These are phyloP conservation scores for Rhizomucor pusillus DNA, from an alignment of 371 early-diverging fungal species.

Conservation along the genomic window DNA sequence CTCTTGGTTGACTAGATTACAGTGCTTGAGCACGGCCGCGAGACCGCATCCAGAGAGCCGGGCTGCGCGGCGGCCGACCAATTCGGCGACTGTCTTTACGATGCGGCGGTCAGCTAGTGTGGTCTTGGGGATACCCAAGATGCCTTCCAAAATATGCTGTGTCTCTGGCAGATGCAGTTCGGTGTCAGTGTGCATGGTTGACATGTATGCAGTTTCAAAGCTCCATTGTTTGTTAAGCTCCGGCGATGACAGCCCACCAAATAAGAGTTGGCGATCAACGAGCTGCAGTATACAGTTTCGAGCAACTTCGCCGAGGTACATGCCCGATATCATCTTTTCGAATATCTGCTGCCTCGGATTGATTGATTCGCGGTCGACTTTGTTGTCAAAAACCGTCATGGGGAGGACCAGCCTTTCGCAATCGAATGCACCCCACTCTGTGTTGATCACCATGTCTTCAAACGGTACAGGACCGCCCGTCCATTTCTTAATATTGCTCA, in stretches of 20 bases:
- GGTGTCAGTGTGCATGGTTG: constrained; percentile 82
- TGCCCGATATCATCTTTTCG: constrained; percentile 94
- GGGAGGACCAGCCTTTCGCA: constrained; percentile 71
- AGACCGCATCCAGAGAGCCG: constrained; percentile 81
- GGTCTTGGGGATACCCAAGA: constrained; percentile 64
- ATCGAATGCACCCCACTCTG: constrained; percentile 90
- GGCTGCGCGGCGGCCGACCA: constrained; percentile 88
- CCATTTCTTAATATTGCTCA: constrained; percentile 46
- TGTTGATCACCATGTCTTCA: constrained; percentile 88
- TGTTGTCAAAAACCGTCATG: constrained; percentile 79
- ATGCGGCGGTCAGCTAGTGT: constrained; percentile 79
- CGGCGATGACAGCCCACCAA: constrained; percentile 59
- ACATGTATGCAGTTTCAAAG: constrained; percentile 92
- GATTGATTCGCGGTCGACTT: constrained; percentile 76
- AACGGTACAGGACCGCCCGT: constrained; percentile 24
- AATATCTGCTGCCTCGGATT: constrained; percentile 80
- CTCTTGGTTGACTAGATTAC: constrained; percentile 13
- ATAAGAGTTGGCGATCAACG: constrained; percentile 42
- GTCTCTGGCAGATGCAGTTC: constrained; percentile 63
- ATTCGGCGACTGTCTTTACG: constrained; percentile 73
- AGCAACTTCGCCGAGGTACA: constrained; percentile 92
- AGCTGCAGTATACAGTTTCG: constrained; percentile 73
- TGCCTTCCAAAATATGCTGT: constrained; percentile 72
- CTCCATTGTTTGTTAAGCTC: constrained; percentile 71
- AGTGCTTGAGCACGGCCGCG: constrained; percentile 70